Evolutionary conservation across 2,329 filamentous ascomycete species (phyloP).

Genomic region (Lizonia empirigonia): DNA sequence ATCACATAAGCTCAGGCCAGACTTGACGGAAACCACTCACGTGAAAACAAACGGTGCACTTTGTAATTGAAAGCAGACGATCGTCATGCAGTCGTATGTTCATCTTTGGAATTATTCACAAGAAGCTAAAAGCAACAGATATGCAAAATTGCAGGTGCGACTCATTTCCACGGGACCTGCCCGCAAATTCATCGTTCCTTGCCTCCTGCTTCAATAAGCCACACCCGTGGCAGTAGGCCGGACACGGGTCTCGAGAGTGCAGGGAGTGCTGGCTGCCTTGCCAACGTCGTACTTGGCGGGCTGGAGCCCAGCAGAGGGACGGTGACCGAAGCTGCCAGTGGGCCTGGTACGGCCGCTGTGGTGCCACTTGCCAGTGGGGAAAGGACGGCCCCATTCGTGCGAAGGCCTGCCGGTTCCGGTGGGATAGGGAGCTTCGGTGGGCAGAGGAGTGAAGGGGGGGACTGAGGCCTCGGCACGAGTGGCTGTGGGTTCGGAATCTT

Average conservation of each 20-base stretch:
- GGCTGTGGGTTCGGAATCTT: slow-evolving; percentile 2
- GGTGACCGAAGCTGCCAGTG: slow-evolving; percentile 4
- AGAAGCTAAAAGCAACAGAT: slow-evolving; percentile 2
- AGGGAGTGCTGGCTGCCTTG: slow-evolving; percentile 23
- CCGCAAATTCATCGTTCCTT: neutral
- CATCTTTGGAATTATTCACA: slow-evolving; percentile 13
- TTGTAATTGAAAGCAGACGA: neutral
- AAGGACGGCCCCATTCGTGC: slow-evolving; percentile 9
- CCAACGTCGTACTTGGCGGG: slow-evolving; percentile 16
- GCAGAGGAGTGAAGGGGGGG: slow-evolving; percentile 3
- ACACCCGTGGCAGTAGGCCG: slow-evolving; percentile 25
- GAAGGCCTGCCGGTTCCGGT: slow-evolving; percentile 3
- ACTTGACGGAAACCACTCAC: neutral
- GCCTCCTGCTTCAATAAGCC: neutral
- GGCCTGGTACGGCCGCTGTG: slow-evolving; percentile 11
- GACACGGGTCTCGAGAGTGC: slow-evolving; percentile 31
- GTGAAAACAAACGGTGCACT: neutral
- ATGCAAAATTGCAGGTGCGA: neutral
- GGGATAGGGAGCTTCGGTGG: neutral
- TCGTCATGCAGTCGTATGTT: slow-evolving; percentile 1
- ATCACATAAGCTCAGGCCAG: neutral
- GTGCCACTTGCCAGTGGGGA: slow-evolving; percentile 12
- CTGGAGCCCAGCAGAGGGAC: slow-evolving; percentile 10
- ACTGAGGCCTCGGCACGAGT: slow-evolving; percentile 1
- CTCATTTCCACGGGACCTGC: neutral